These are phyloP conservation scores for Puccinia novopanici DNA, from an alignment of 1,284 basidiomycete genomes.

Conservation along the genomic window DNA sequence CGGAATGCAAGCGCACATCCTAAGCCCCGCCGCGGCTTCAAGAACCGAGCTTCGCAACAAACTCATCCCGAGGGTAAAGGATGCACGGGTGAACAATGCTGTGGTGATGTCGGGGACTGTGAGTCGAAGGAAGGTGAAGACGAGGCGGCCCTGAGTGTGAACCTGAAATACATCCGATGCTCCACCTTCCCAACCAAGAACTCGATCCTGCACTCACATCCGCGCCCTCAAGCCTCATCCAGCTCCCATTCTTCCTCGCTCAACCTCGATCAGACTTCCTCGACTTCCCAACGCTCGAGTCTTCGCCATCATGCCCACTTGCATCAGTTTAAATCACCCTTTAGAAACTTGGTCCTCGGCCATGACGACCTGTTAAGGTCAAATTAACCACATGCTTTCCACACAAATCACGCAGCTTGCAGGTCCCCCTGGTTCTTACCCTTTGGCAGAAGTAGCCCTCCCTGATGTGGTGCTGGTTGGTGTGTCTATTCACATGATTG, in stretches of 20 bases:
- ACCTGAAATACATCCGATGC: slow-evolving; percentile 4
- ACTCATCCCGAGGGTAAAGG: too few species aligned
- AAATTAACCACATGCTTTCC: neutral
- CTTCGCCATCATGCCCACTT: neutral
- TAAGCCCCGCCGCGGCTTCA: neutral
- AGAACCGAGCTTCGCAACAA: neutral
- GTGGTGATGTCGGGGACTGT: neutral
- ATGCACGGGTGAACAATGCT: neutral
- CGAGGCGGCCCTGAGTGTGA: neutral
- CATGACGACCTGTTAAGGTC: slow-evolving; percentile 13
- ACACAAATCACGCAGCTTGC: neutral
- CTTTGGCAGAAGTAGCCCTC: too few species aligned
- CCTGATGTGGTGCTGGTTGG: too few species aligned
- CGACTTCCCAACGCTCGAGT: neutral
- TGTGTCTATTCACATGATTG: too few species aligned
- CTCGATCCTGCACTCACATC: neutral
- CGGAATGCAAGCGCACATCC: neutral
- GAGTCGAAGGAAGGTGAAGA: neutral
- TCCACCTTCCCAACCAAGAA: slow-evolving; percentile 24
- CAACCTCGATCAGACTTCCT: neutral
- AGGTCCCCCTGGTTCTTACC: too few species aligned
- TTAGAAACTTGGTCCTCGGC: slow-evolving; percentile 22
- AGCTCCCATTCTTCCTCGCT: neutral
- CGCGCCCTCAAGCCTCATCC: neutral
- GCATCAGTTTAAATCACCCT: slow-evolving; percentile 13